phyloP scores from a whole-genome alignment of 495 filamentous ascomycete genomes.

The Annulohypoxylon maeteangense region DNA sequence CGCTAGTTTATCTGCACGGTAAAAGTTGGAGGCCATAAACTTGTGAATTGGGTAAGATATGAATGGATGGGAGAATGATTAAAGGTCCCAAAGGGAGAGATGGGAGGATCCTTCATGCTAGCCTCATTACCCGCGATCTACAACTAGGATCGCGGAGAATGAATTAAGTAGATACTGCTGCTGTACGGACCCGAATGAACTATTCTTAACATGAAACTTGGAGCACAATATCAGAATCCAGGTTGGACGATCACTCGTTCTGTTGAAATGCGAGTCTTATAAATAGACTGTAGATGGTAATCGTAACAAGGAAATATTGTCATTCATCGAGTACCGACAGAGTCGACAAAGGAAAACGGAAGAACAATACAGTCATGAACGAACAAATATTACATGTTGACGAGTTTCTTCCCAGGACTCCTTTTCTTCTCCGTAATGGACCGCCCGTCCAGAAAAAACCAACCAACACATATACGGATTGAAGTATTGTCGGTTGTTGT shows the following conservation, averaged over 20 bases:
- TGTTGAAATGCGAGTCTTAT: background rate
- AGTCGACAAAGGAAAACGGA: conserved; percentile 49
- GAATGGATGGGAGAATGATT: conserved; percentile 4
- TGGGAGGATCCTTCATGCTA: conserved; percentile 23
- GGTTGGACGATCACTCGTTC: background rate
- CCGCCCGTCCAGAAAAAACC: conserved; percentile 20
- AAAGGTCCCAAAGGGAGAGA: conserved; percentile 1
- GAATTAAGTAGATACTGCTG: background rate
- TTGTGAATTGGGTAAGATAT: conserved; percentile 16
- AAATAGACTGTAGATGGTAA: conserved; percentile 20
- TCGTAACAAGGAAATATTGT: conserved; percentile 45
- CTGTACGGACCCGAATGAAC: conserved; percentile 4
- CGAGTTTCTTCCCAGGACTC: conserved; percentile 51
- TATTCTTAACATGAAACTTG: background rate
- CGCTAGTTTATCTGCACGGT: conserved; percentile 41
- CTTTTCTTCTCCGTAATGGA: conserved; percentile 30
- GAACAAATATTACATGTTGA: conserved; percentile 63
- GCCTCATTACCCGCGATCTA: conserved; percentile 24
- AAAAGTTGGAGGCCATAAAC: conserved; percentile 33
- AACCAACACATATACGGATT: conserved; percentile 33
- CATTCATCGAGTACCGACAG: conserved; percentile 47
- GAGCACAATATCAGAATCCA: background rate
- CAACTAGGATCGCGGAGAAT: conserved; percentile 26
- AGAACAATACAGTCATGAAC: conserved; percentile 51
- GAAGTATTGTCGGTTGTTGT: conserved; percentile 40